Evolutionary conservation across 1,284 basidiomycete species (phyloP).

Genomic region (Fomitopsis pinicola): DNA sequence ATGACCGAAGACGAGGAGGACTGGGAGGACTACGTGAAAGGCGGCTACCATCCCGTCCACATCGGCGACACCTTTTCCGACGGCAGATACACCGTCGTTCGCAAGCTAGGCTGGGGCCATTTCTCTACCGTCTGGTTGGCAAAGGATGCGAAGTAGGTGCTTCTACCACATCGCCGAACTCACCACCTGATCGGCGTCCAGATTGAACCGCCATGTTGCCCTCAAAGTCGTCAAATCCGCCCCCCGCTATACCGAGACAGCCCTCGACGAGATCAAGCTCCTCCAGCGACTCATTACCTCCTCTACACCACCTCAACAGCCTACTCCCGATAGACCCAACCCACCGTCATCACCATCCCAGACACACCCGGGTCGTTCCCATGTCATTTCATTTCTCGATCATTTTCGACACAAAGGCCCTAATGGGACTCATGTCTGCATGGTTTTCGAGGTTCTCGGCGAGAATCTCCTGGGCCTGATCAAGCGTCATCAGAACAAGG

Average conservation of each 20-base stretch:
- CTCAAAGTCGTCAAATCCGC: conserved; percentile 99
- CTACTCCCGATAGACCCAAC: conserved; percentile 46
- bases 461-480: conserved; percentile 98
- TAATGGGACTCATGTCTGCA: conserved; percentile 97
- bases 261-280: conserved; percentile 97
- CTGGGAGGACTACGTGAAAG: conserved; percentile 85
- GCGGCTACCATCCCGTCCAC: conserved; percentile 94
- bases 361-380: conserved; percentile 71
- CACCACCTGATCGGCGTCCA: conserved; percentile 29
- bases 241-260: conserved; percentile 95
- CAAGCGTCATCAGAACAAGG: conserved; percentile 93
- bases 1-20: conserved; percentile 81
- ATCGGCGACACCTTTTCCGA: conserved; percentile 92
- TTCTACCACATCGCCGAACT: background rate
- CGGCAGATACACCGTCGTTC: conserved; percentile 85
- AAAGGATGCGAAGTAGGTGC: conserved; percentile 73
- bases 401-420: conserved; percentile 96
- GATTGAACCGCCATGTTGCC: conserved; percentile 93
- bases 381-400: conserved; percentile 95
- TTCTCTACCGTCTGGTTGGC: conserved; percentile 96
- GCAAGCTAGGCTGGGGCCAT: conserved; percentile 98
- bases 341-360: conserved; percentile 65
- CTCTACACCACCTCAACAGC: conserved; percentile 60
- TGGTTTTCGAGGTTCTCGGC: conserved; percentile 99
- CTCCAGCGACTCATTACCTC: conserved; percentile 93